phyloP scores from a whole-genome alignment of 257 asterid species.

The Oldenlandia corymbosa region DNA sequence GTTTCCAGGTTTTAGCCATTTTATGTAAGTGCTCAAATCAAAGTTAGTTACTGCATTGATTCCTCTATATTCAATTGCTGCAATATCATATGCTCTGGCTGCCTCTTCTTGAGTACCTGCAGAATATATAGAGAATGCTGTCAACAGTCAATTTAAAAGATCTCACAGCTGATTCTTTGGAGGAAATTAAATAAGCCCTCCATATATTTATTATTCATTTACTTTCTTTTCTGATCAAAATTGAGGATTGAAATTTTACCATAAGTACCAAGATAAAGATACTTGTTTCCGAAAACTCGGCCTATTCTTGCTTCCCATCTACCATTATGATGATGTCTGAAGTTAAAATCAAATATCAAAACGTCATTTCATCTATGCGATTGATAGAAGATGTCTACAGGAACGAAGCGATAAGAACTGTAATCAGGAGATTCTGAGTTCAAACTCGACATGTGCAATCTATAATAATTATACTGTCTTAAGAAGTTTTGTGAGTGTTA shows the following conservation, averaged over 20 bases:
- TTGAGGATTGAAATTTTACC: slow-evolving; percentile 21
- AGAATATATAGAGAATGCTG: not conserved
- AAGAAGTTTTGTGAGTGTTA: not conserved
- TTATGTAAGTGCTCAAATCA: slow-evolving; percentile 52
- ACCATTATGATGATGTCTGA: slow-evolving; percentile 70
- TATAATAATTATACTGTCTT: no score
- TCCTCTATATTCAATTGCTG: slow-evolving; percentile 75
- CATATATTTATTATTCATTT: no score
- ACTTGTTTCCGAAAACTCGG: slow-evolving; percentile 62
- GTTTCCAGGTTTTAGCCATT: slow-evolving; percentile 45
- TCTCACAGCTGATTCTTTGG: no score
- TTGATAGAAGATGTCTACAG: not conserved
- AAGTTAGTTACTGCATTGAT: slow-evolving; percentile 66
- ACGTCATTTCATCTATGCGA: not conserved
- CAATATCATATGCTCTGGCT: slow-evolving; percentile 65
- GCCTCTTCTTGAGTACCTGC: slow-evolving; percentile 82
- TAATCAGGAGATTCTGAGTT: no score
- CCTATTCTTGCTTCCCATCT: slow-evolving; percentile 89
- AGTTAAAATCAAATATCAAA: not conserved
- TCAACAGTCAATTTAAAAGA: not conserved
- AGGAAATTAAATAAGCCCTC: no score
- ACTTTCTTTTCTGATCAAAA: not conserved
- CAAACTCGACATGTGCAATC: no score
- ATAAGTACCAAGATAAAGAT: slow-evolving; percentile 66
- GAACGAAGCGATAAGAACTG: not conserved